These are phyloP conservation scores for Bipolaris oryzae DNA, from an alignment of 2,329 filamentous ascomycete genomes.

Conservation along the genomic window DNA sequence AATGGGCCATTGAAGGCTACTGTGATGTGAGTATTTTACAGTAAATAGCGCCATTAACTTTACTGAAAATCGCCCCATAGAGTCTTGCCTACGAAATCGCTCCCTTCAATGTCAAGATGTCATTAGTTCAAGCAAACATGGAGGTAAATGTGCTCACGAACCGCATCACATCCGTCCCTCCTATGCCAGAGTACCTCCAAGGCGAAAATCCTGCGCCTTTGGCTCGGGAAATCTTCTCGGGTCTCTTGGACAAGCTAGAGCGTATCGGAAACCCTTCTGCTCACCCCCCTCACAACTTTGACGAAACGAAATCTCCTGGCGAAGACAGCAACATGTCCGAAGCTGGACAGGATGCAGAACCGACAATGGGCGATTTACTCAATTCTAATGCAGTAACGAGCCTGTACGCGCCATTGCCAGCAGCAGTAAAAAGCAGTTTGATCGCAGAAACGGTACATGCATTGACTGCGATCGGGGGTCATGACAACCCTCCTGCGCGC, in stretches of 20 bases:
- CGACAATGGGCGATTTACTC: slow-evolving; percentile 53
- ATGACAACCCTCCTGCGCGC: slow-evolving; percentile 91
- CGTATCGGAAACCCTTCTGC: slow-evolving; percentile 55
- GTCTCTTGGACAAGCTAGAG: slow-evolving; percentile 77
- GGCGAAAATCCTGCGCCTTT: slow-evolving; percentile 77
- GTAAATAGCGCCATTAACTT: neutral
- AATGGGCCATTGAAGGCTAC: slow-evolving; percentile 94
- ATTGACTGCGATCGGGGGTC: slow-evolving; percentile 87
- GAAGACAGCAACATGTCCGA: slow-evolving; percentile 32
- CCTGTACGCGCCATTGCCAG: slow-evolving; percentile 73
- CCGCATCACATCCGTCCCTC: slow-evolving; percentile 81
- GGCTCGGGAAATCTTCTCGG: slow-evolving; percentile 80
- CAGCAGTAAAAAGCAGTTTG: slow-evolving; percentile 71
- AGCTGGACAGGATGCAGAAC: slow-evolving; percentile 40
- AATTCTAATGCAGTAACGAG: slow-evolving; percentile 62
- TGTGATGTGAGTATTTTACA: slow-evolving; percentile 68
- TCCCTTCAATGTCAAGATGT: slow-evolving; percentile 95
- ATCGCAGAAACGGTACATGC: slow-evolving; percentile 91
- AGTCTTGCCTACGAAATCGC: slow-evolving; percentile 91
- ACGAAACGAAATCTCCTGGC: slow-evolving; percentile 42
- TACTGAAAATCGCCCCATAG: slow-evolving; percentile 37
- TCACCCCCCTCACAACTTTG: slow-evolving; percentile 30
- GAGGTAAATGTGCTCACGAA: slow-evolving; percentile 89
- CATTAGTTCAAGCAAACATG: slow-evolving; percentile 93
- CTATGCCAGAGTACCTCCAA: slow-evolving; percentile 71